Percentiles rank a stretch among this genome's conserved stretches.
Evolutionary conservation across 257 asterid species (phyloP).

Genomic region (Solanum bulbocastanum): DNA sequence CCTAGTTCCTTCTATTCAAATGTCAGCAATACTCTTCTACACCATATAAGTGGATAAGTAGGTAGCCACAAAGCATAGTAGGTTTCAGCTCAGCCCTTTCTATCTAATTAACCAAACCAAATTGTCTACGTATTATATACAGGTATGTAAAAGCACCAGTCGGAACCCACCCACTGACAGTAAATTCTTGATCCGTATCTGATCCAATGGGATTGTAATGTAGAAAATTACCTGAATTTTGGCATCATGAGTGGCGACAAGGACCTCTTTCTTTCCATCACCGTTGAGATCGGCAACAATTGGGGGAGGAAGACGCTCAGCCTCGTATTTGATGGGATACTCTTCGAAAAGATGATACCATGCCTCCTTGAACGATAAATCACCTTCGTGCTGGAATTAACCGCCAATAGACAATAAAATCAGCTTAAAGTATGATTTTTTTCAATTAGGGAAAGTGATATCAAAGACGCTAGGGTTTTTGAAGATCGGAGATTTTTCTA

Average conservation of each 20-base stretch:
- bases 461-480: background rate
- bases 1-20: background rate
- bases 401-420: background rate
- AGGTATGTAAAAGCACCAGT: background rate
- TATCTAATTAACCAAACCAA: background rate
- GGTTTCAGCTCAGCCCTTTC: background rate
- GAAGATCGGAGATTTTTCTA: background rate
- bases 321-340: slow-evolving; percentile 85
- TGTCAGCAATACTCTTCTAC: background rate
- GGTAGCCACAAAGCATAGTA: background rate
- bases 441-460: background rate
- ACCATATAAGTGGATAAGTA: background rate
- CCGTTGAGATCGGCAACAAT: slow-evolving; percentile 94
- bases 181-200: background rate
- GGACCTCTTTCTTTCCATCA: slow-evolving; percentile 84
- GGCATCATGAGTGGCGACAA: slow-evolving; percentile 94
- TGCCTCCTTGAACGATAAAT: slow-evolving; percentile 92
- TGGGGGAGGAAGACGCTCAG: slow-evolving; percentile 93
- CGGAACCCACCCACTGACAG: background rate
- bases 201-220: background rate
- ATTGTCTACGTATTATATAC: background rate
- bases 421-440: background rate
- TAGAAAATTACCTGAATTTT: slow-evolving; percentile 58
- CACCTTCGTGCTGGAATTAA: slow-evolving; percentile 71
- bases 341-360: slow-evolving; percentile 92